Evolutionary conservation across 192 early-diverging fungal genomes (phyloP), one percentile per base, ranked within the genome.

Genomic region (Mortierella hygrophila): DNA sequence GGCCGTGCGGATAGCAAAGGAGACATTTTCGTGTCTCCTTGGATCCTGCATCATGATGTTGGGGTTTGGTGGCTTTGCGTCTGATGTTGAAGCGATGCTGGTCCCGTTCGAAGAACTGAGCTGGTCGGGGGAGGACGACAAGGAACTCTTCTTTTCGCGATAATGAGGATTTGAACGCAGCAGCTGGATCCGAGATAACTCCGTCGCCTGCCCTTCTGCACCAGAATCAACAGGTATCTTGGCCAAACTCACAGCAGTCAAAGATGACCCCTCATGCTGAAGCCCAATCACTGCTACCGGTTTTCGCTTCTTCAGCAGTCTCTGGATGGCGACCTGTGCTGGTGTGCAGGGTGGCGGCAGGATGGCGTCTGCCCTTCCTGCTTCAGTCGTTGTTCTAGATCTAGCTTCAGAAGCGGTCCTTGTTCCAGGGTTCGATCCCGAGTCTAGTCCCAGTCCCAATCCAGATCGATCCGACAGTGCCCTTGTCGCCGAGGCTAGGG

Each of bases 41-140:
- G 82, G 82, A 63, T 85, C 77, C 69, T 85, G 82, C 4, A 60
- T 74, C 38, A 85, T 76, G 52, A 85, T 79, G 44, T 85, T 85
- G 6, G 82, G 82, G 3, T 57, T 65, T n/a, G 73, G 72, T 2
- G 8, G 11, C 15, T 44, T 37, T 42, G 15, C 15, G 13, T 35
- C 35, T 68, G 46, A 23, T 16, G 42, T 32, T 20, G 42, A n/a
- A 38, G 16, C 5, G 60, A 37, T 40, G 42, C 32, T 29, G 4
- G 44, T 49, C n/a, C 26, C 23, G 68, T 52, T 6, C 2, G 40
- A 18, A 4, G 72, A 69, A 42, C 38, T 35, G 2, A 32, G 32
- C 4, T 74, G 72, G 70, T 35, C 13, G 29, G 15, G 23, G 18
- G 37, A 3, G 38, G 42, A 63, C 1, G 37, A 5, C 23, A 23